Conservation (phyloP, 2,329 filamentous ascomycete species). For the Aspergillus ochraceus region DNA sequence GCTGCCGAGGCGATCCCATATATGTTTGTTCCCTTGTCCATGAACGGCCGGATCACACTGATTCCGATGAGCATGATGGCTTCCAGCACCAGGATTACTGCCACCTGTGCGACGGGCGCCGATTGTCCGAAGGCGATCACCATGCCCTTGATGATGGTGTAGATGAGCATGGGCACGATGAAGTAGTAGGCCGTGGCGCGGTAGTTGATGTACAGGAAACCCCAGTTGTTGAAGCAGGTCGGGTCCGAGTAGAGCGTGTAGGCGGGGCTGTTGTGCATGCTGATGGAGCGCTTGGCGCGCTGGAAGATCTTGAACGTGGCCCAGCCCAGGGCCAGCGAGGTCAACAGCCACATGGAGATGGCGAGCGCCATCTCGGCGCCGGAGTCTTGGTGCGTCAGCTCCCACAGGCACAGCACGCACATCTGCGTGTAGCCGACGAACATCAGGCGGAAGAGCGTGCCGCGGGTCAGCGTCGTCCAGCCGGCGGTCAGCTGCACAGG, state of each 20-base stretch:
- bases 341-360: conserved; percentile 80
- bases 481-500: conserved; percentile 63
- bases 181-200: conserved; percentile 94
- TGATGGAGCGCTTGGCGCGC: conserved; percentile 80
- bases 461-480: conserved; percentile 90
- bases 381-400: conserved; percentile 83
- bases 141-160: conserved; percentile 79
- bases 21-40: conserved; percentile 96
- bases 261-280: conserved; percentile 90
- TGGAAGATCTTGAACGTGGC: conserved; percentile 85
- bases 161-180: conserved; percentile 74
- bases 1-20: conserved; percentile 91
- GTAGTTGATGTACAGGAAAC: conserved; percentile 95
- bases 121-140: conserved; percentile 80
- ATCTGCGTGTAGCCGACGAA: conserved; percentile 91
- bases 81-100: conserved; percentile 81
- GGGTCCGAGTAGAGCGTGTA: conserved; percentile 96
- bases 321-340: conserved; percentile 75
- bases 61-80: conserved; percentile 73
- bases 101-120: conserved; percentile 69
- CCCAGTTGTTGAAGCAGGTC: conserved; percentile 91
- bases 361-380: conserved; percentile 80
- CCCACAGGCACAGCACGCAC: conserved; percentile 87
- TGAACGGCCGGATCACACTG: conserved; percentile 82
- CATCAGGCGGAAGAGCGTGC: conserved; percentile 84